Evolutionary conservation across 2,329 filamentous ascomycete species (phyloP).

Genomic region (Septoria linicola): DNA sequence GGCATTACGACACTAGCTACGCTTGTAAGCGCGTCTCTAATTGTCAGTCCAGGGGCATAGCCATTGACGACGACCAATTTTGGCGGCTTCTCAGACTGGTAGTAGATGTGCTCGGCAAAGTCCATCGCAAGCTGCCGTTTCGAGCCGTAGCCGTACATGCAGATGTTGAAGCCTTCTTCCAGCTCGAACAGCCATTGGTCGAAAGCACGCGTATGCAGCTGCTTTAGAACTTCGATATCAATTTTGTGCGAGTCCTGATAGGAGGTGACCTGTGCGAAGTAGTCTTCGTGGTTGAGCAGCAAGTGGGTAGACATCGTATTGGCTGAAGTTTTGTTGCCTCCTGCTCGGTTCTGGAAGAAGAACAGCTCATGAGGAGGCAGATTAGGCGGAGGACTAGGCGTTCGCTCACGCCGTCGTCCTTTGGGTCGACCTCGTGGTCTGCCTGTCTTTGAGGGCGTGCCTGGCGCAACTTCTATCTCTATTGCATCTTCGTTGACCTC

Average conservation of each 20-base stretch:
- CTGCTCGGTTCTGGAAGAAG: constrained; percentile 87
- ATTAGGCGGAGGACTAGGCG: constrained; percentile 76
- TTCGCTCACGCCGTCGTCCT: constrained; percentile 57
- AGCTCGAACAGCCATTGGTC: constrained; percentile 93
- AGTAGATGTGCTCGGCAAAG: constrained; percentile 71
- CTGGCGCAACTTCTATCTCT: constrained; percentile 44
- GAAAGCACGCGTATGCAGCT: constrained; percentile 77
- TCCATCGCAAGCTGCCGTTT: constrained; percentile 73
- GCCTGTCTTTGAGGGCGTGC: constrained; percentile 48
- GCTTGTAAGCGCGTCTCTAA: constrained; percentile 68
- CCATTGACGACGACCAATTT: constrained; percentile 85
- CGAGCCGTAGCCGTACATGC: constrained; percentile 88
- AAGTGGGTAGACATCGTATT: constrained; percentile 74
- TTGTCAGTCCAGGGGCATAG: constrained; percentile 65
- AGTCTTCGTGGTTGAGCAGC: constrained; percentile 87
- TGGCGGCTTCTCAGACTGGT: constrained; percentile 44
- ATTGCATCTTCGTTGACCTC: constrained; percentile 37
- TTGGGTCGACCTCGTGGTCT: constrained; percentile 53
- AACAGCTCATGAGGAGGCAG: constrained; percentile 87
- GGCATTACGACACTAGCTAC: constrained; percentile 63
- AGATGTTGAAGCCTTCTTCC: constrained; percentile 80
- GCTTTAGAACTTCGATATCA: constrained; percentile 69
- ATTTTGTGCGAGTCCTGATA: constrained; percentile 67
- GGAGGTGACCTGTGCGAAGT: constrained; percentile 67
- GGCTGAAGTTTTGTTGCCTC: constrained; percentile 78